A percentile compares a stretch with the other conserved stretches of the same genome.
phyloP scores from a whole-genome alignment of 495 filamentous ascomycete genomes.

The Xylaria bambusicola region DNA sequence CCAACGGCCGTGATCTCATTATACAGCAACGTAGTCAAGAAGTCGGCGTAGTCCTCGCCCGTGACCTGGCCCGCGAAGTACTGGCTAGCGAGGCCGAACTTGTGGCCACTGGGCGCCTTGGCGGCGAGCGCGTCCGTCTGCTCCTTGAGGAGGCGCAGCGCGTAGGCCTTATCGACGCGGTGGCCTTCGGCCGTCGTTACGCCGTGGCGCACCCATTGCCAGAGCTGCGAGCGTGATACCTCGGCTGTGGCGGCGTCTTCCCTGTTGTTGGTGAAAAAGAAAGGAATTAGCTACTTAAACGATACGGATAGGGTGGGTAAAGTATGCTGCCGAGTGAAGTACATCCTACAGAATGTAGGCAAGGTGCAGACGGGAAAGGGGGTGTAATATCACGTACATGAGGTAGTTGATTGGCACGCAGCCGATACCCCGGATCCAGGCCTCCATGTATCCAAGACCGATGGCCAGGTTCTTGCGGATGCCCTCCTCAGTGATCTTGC shows the following conservation, averaged over 20 bases:
- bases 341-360: no score
- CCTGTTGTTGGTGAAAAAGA: slow-evolving; percentile 38
- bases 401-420: slow-evolving; percentile 98
- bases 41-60: slow-evolving; percentile 96
- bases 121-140: slow-evolving; percentile 73
- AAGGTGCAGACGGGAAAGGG: not conserved
- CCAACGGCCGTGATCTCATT: slow-evolving; percentile 92
- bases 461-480: slow-evolving; percentile 99
- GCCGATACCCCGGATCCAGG: slow-evolving; percentile 91
- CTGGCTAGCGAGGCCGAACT: slow-evolving; percentile 84
- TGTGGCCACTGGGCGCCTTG: slow-evolving; percentile 85
- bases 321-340: slow-evolving; percentile 1
- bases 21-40: slow-evolving; percentile 89
- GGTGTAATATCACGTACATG: slow-evolving; percentile 59
- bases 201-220: slow-evolving; percentile 93
- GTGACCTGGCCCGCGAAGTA: slow-evolving; percentile 94
- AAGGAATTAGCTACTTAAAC: not conserved
- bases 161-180: slow-evolving; percentile 88
- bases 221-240: slow-evolving; percentile 87
- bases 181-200: slow-evolving; percentile 86
- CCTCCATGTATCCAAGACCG: slow-evolving; percentile 97
- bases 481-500: slow-evolving; percentile 89
- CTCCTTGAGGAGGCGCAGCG: slow-evolving; percentile 81
- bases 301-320: not conserved
- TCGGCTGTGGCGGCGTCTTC: slow-evolving; percentile 98